Base-by-base conservation (phyloP, 73 alveolate species). In the Vitrella brassicaformis region DNA sequence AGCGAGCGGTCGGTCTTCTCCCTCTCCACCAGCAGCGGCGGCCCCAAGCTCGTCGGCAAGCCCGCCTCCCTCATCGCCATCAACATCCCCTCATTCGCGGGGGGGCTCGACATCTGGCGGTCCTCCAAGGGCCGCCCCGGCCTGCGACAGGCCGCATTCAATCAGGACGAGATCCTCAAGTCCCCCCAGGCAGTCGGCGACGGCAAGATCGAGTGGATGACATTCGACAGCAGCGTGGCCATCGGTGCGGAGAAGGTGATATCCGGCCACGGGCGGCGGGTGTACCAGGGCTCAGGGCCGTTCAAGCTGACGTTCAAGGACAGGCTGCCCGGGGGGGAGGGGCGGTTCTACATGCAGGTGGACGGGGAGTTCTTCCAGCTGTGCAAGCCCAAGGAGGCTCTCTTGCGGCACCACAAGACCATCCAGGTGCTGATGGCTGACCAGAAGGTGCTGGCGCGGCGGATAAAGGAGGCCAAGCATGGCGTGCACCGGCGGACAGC, bases 31-130 rank as follows among this genome's bases (percentile, higher is more conserved):
- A n/a, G n/a, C n/a, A n/a, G n/a, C n/a, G n/a, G n/a, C n/a, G n/a
- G n/a, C 25, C 71, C 47, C 47, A 67, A 56, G 78, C 68, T 88
- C 47, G 85, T 46, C 68, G 91, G 91, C 31, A 85, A 88, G 78
- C 96, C 94, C 10, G 93, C 85, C 31, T 64, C 82, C 31, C 79
- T 90, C 47, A 80, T 88, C 28, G 80, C 90, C 70, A 86, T 86
- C 46, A 90, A 90, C 84, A 85, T 88, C 18, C 78, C 76, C 66
- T 80, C 80, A 31, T 85, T 88, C 81, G 82, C 82, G 93, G 93
- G 93, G 0, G 97, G 97, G 9, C 68, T 82, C 10, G 76, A 81
- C 68, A 82, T 86, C 68, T 79, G 86, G 28, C 86, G 94, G 94
- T 67, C 70, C 10, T 4, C 84, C 18, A 86, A 82, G 27, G 65